Evolutionary conservation across 768 basidiomycete genomes (phyloP).

Genomic region (Pisolithus marmoratus): DNA sequence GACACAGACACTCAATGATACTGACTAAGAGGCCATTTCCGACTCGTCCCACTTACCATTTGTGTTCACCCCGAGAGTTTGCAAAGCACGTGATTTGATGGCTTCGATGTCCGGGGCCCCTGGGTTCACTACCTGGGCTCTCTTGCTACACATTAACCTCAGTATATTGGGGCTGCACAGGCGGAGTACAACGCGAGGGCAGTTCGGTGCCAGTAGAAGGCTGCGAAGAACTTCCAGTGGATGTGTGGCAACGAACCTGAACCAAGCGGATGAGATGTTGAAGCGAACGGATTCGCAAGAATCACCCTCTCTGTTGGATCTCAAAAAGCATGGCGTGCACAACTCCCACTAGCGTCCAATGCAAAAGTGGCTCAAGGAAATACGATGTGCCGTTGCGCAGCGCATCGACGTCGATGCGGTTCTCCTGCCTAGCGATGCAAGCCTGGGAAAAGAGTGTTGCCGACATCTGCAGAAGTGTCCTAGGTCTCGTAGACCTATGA

Average conservation of each 20-base stretch:
- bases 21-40: neutral
- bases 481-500: slow-evolving; percentile 65
- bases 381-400: slow-evolving; percentile 73
- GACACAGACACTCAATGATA: neutral
- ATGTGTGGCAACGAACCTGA: slow-evolving; percentile 42
- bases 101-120: slow-evolving; percentile 33
- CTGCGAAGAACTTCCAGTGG: slow-evolving; percentile 65
- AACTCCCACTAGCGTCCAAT: slow-evolving; percentile 77
- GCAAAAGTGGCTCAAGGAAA: slow-evolving; percentile 65
- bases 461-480: slow-evolving; percentile 59
- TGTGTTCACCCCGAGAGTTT: slow-evolving; percentile 32
- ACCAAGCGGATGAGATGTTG: neutral
- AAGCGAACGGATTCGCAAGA: neutral
- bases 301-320: slow-evolving; percentile 51
- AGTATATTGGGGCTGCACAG: slow-evolving; percentile 56
- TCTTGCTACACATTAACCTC: slow-evolving; percentile 37
- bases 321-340: slow-evolving; percentile 59
- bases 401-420: slow-evolving; percentile 61
- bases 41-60: slow-evolving; percentile 28
- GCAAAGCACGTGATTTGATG: slow-evolving; percentile 34
- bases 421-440: slow-evolving; percentile 39
- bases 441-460: slow-evolving; percentile 64
- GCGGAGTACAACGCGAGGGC: slow-evolving; percentile 60
- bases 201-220: slow-evolving; percentile 56
- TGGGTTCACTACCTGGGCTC: slow-evolving; percentile 24